Conservation (phyloP, 177 flowering plant genomes). For the Vitis hybrid region DNA sequence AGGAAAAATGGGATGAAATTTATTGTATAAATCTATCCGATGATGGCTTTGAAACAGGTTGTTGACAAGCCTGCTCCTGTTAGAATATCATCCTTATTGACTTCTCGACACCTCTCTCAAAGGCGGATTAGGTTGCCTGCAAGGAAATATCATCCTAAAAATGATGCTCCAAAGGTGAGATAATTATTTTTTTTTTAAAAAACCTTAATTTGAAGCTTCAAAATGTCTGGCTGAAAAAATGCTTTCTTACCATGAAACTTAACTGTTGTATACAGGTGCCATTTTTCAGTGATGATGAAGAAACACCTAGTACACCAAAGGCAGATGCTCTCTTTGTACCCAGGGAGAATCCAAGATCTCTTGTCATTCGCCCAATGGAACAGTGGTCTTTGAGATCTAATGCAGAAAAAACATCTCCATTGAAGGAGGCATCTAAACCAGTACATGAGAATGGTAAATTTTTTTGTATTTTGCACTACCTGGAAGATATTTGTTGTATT, state of each 20-base stretch:
- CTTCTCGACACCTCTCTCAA: conserved; percentile 83
- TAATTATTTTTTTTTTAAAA: not conserved
- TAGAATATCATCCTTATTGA: conserved; percentile 78
- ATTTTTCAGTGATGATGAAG: conserved; percentile 84
- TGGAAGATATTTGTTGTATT: not conserved
- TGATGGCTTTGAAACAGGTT: conserved; percentile 43
- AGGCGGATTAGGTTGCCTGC: conserved; percentile 77
- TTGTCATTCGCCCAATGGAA: conserved; percentile 75
- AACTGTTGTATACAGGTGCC: conserved; percentile 59
- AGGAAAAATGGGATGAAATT: not conserved
- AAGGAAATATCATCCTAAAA: conserved; percentile 81
- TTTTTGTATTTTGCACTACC: conserved; percentile 2
- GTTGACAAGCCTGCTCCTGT: conserved; percentile 82
- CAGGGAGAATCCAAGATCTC: conserved; percentile 92
- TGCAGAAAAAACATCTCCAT: conserved; percentile 43
- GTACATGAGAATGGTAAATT: conserved; percentile 61
- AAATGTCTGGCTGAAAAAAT: not conserved
- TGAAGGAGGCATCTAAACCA: conserved; percentile 36
- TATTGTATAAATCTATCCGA: not conserved
- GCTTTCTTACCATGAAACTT: not conserved
- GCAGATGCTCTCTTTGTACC: conserved; percentile 97
- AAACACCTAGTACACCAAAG: conserved; percentile 81
- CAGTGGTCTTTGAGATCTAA: conserved; percentile 53
- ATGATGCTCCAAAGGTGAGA: conserved; percentile 75
- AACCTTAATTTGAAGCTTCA: not conserved